Conservation (phyloP, 1,139 yeast genomes). For the Sugiyamaella pinicola region DNA sequence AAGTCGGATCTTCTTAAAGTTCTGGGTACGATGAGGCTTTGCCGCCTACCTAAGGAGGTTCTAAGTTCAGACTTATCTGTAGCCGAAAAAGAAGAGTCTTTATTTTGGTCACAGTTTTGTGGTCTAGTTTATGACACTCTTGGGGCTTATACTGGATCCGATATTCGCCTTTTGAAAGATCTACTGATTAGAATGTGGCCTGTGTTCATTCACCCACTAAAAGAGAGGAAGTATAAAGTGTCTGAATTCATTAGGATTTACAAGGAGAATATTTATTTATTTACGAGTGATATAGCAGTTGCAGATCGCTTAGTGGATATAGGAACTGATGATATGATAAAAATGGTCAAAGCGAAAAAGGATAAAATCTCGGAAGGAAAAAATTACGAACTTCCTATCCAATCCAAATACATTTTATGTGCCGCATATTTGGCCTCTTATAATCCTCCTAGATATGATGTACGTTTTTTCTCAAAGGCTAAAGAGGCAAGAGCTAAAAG, state of each 20-base stretch:
- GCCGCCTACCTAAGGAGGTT: conserved; percentile 17
- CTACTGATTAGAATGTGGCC: conserved; percentile 56
- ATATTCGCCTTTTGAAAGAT: conserved; percentile 49
- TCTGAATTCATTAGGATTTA: conserved; percentile 53
- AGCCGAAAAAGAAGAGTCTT: conserved; percentile 20
- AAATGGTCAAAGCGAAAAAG: conserved; percentile 5
- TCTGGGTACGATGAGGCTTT: conserved; percentile 34
- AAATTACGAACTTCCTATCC: conserved; percentile 47
- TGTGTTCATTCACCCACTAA: conserved; percentile 49
- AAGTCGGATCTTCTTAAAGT: conserved; percentile 48
- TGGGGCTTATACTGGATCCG: conserved; percentile 57
- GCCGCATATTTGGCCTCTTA: conserved; percentile 75
- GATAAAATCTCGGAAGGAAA: background rate
- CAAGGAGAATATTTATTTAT: conserved; percentile 47
- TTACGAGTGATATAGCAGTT: conserved; percentile 49
- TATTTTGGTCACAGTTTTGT: conserved; percentile 54
- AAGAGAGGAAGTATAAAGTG: conserved; percentile 41
- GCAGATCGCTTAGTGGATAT: conserved; percentile 32
- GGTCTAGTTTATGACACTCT: conserved; percentile 56
- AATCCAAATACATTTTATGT: conserved; percentile 62
- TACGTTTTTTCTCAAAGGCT: conserved; percentile 60
- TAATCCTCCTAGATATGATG: conserved; percentile 61
- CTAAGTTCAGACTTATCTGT: conserved; percentile 1
- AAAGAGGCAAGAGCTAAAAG: conserved; percentile 53
- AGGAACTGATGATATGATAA: conserved; percentile 15